Conservation (phyloP, 192 early-diverging fungal genomes). For the Thamnidium elegans region DNA sequence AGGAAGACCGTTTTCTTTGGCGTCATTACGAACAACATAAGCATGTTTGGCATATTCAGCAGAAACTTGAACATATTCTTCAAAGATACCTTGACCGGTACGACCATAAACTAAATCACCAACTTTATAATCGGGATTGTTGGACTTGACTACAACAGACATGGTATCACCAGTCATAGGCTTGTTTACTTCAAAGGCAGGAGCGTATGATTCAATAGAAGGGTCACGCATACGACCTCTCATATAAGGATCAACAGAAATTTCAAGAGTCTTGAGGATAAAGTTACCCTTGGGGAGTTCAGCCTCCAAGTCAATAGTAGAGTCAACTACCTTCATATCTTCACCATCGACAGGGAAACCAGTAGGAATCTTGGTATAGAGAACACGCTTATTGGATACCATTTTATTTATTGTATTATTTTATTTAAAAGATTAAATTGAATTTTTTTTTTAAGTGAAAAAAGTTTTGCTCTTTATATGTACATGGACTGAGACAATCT, state of each 20-base stretch:
- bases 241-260: slow-evolving; percentile 80
- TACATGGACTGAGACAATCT: too few species aligned
- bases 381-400: slow-evolving; percentile 44
- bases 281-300: slow-evolving; percentile 44
- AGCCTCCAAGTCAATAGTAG: slow-evolving; percentile 42
- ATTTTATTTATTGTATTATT: slow-evolving; percentile 11
- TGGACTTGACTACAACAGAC: slow-evolving; percentile 63
- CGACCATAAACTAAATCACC: slow-evolving; percentile 64
- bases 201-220: slow-evolving; percentile 40
- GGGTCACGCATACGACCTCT: slow-evolving; percentile 60
- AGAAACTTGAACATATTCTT: slow-evolving; percentile 50
- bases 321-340: slow-evolving; percentile 45
- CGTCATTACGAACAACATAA: slow-evolving; percentile 36
- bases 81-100: slow-evolving; percentile 48
- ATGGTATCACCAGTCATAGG: slow-evolving; percentile 62
- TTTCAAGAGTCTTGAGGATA: slow-evolving; percentile 57
- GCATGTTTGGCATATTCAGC: slow-evolving; percentile 25
- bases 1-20: slow-evolving; percentile 45
- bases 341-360: slow-evolving; percentile 38
- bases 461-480: too few species aligned
- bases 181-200: slow-evolving; percentile 52
- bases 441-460: too few species aligned
- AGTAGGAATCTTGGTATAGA: slow-evolving; percentile 34
- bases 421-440: too few species aligned
- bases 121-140: slow-evolving; percentile 49